Percentiles rank a stretch among this genome's conserved stretches.
phyloP scores from a whole-genome alignment of 768 basidiomycete species.

The Amanita jacksonii region DNA sequence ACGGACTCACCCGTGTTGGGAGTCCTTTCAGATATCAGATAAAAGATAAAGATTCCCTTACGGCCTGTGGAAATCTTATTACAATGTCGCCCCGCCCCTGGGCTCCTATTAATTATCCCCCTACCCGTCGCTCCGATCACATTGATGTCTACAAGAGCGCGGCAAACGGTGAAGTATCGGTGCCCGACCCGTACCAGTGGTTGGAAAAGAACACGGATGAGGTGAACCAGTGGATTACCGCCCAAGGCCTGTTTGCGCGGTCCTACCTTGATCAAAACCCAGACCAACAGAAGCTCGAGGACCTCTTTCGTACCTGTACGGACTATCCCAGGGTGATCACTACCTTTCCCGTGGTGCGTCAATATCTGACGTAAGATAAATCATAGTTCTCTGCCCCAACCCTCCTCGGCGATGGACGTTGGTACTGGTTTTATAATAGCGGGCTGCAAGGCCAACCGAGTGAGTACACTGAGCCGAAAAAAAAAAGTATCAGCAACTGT shows the following conservation, averaged over 20 bases:
- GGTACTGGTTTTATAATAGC: neutral
- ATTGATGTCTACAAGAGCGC: slow-evolving; percentile 1
- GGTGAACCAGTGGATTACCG: neutral
- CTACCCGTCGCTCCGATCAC: neutral
- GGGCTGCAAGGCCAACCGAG: neutral
- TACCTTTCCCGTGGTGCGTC: neutral
- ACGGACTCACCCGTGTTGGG: too few species aligned
- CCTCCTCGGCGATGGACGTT: neutral
- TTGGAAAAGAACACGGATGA: neutral
- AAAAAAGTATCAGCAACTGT: too few species aligned
- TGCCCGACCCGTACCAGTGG: slow-evolving; percentile 1
- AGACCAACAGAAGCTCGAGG: neutral
- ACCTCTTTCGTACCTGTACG: neutral
- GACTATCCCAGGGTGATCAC: neutral
- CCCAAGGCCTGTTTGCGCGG: neutral
- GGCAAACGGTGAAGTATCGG: neutral
- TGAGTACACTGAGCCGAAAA: too few species aligned
- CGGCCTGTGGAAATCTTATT: too few species aligned
- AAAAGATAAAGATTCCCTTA: too few species aligned
- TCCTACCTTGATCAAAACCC: neutral
- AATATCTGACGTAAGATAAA: neutral
- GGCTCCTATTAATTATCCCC: neutral
- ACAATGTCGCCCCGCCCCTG: too few species aligned
- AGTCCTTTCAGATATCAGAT: too few species aligned
- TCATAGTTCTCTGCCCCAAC: neutral